Evolutionary conservation across 768 basidiomycete genomes (phyloP).

Genomic region (Candolleomyces aberdarensis): DNA sequence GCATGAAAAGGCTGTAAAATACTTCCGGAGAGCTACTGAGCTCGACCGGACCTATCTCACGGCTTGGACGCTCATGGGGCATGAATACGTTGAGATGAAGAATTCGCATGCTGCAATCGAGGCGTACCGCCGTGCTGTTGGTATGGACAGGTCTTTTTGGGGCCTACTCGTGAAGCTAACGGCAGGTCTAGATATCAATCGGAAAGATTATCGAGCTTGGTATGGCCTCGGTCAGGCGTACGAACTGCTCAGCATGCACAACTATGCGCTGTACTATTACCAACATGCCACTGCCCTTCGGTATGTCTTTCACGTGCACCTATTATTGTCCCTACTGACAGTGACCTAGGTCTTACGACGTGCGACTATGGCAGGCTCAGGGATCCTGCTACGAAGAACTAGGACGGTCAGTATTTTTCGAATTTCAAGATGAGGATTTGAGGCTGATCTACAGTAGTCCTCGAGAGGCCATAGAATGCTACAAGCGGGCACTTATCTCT

Average conservation of each 20-base stretch:
- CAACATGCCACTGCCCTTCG: conserved; percentile 91
- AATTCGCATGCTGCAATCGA: conserved; percentile 99
- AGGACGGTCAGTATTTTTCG: conserved; percentile 50
- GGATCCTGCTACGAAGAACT: conserved; percentile 93
- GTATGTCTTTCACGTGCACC: conserved; percentile 36
- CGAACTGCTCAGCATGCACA: conserved; percentile 94
- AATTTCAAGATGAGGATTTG: not conserved
- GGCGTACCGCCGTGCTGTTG: conserved; percentile 92
- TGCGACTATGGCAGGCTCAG: conserved; percentile 93
- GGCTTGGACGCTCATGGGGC: conserved; percentile 99
- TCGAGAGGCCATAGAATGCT: conserved; percentile 87
- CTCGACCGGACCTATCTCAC: conserved; percentile 93
- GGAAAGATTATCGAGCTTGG: conserved; percentile 98
- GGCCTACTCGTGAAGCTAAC: not conserved
- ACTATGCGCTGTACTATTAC: conserved; percentile 95
- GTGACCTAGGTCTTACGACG: conserved; percentile 79
- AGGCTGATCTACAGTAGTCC: conserved; percentile 43
- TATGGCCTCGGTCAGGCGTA: conserved; percentile 98
- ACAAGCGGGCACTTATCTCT: conserved; percentile 83
- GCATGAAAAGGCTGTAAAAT: conserved; percentile 94
- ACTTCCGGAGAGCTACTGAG: conserved; percentile 92
- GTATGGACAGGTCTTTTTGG: conserved; percentile 41
- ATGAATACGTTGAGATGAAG: conserved; percentile 98
- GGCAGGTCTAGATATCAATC: conserved; percentile 71
- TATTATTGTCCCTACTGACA: not conserved